Percentiles rank a stretch among this genome's conserved stretches.
These are phyloP conservation scores for Mayamaea pseudoterrestris DNA, from an alignment of 108 stramenopile genomes.

Conservation along the genomic window DNA sequence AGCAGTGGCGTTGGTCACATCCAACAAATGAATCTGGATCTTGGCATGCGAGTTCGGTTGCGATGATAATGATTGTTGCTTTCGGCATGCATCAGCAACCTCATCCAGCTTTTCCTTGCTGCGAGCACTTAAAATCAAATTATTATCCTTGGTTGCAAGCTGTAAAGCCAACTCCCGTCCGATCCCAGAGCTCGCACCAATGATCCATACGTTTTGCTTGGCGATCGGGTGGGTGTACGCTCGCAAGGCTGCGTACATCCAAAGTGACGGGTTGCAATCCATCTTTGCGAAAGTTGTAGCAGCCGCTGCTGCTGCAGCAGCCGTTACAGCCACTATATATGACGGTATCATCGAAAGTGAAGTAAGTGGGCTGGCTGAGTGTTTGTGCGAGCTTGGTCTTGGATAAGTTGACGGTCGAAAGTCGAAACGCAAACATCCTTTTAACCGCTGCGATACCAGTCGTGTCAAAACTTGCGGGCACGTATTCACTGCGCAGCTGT, in stretches of 20 bases:
- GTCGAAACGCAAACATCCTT: no score
- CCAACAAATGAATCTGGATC: constrained; percentile 10
- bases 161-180: constrained; percentile 42
- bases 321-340: no score
- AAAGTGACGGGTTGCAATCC: no score
- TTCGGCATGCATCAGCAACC: constrained; percentile 23
- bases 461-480: no score
- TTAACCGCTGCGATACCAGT: no score
- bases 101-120: constrained; percentile 16
- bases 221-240: no score
- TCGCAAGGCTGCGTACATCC: no score
- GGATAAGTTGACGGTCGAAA: constrained; percentile 1
- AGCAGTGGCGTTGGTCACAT: constrained; percentile 13
- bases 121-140: constrained; percentile 47
- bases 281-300: no score
- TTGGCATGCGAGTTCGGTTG: background rate
- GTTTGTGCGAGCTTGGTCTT: background rate
- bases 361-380: no score
- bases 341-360: no score
- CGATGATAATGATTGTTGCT: background rate
- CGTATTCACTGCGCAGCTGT: no score
- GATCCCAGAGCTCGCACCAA: constrained; percentile 59
- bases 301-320: no score
- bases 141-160: constrained; percentile 10
- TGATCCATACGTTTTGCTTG: constrained; percentile 47